Conservation (phyloP, 2,329 filamentous ascomycete genomes). For the Penicillium rolfsii region DNA sequence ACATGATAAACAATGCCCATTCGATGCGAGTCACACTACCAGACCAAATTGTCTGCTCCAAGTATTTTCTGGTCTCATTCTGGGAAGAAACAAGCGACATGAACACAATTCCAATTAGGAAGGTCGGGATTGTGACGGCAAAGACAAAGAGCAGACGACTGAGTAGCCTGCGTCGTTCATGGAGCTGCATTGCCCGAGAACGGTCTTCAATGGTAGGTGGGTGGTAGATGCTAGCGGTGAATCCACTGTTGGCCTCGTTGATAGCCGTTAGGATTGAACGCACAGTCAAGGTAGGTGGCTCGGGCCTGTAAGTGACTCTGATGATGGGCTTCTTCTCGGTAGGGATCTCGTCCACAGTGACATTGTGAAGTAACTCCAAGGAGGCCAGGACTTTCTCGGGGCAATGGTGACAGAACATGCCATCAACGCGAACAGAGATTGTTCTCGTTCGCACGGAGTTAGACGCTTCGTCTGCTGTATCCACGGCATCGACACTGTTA, state of each 20-base stretch:
- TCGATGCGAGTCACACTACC: conserved; percentile 74
- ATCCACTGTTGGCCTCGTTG: conserved; percentile 64
- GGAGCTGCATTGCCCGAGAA: conserved; percentile 70
- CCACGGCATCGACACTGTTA: conserved; percentile 46
- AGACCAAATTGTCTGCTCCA: conserved; percentile 71
- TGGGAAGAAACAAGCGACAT: conserved; percentile 75
- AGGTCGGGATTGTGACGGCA: conserved; percentile 75
- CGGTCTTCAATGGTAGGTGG: conserved; percentile 82
- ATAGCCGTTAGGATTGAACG: conserved; percentile 73
- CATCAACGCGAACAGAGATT: conserved; percentile 68
- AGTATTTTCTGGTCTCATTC: conserved; percentile 62
- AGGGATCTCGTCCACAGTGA: conserved; percentile 47
- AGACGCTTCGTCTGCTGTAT: conserved; percentile 37
- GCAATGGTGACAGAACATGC: conserved; percentile 76
- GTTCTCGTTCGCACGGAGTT: conserved; percentile 51
- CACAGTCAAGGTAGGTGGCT: conserved; percentile 71
- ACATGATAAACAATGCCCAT: conserved; percentile 77
- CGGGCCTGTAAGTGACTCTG: conserved; percentile 70
- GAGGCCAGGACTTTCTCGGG: conserved; percentile 52
- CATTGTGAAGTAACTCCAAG: conserved; percentile 53
- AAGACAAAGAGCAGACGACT: conserved; percentile 71
- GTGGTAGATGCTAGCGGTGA: conserved; percentile 73
- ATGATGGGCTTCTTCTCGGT: conserved; percentile 68
- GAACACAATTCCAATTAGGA: conserved; percentile 85
- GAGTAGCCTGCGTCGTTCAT: conserved; percentile 70